Base-by-base conservation (phyloP, 2,329 filamentous ascomycete genomes). In the Arthrinium puccinioides region DNA sequence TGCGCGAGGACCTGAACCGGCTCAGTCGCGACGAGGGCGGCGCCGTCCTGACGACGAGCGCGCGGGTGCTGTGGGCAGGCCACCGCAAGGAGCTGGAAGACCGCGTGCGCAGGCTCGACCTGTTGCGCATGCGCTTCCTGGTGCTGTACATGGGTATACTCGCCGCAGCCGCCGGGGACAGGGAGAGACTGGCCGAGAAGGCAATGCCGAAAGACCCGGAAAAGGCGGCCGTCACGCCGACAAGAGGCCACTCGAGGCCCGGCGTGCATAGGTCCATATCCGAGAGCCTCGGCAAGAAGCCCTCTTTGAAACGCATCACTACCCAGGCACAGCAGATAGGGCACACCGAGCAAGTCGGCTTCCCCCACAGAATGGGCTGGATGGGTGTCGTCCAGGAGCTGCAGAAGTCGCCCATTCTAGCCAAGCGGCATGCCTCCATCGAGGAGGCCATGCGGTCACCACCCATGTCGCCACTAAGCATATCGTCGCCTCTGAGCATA, bases 101-200 rank as follows among this genome's bases (percentile, higher is more conserved):
- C 45, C 68, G 72, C 36, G 62, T 81, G 37, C 67, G 72, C 38
- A 64, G 76, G 32, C 60, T 82, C 27, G 78, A 82, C 47, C 57
- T 80, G 49, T 54, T 82, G 52, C 68, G 77, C 52, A 79, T 79
- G 74, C 70, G 77, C 43, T 81, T 82, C 51, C 59, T 82, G 21
- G 74, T 80, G 24, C 66, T 79, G 25, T 79, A 79, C 55, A 74
- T 82, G 72, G 72, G 76, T 44, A 69, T 79, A 42, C 65, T 81
- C 37, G 62, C 69, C 10, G 56, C 61, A 9, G 55, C 54, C 30
- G 54, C 55, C 13, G 49, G 46, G 31, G 49, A 56, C 16, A 47
- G 47, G 24, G 57, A 59, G 36, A 66, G 61, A 41, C 52, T 60
- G 32, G 41, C 44, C 27, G 52, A 52, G 38, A 50, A 40, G 43